These are phyloP conservation scores for Leccinum aurantiacum DNA, from an alignment of 768 basidiomycete genomes.

Conservation along the genomic window DNA sequence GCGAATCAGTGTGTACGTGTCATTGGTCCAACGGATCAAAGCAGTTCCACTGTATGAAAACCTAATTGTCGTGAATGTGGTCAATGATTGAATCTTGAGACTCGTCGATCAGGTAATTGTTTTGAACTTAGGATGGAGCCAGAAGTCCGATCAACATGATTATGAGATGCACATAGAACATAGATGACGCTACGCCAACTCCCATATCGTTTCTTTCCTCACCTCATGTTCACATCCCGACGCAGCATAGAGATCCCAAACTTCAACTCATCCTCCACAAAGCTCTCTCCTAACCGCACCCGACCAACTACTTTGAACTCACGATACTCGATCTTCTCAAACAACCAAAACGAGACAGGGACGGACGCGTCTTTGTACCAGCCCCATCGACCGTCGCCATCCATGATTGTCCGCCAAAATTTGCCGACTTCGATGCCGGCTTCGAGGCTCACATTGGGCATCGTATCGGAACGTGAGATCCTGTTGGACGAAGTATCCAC, in stretches of 20 bases:
- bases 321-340: constrained; percentile 46
- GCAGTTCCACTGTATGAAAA: too few relatives aligned
- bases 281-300: constrained; percentile 36
- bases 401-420: constrained; percentile 17
- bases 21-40: too few relatives aligned
- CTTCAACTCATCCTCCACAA: constrained; percentile 26
- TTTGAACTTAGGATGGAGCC: too few relatives aligned
- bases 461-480: neutral
- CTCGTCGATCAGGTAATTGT: too few relatives aligned
- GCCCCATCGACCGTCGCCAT: constrained; percentile 25
- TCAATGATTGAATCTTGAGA: too few relatives aligned
- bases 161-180: neutral
- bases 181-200: neutral
- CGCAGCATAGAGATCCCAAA: constrained; percentile 47
- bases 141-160: too few relatives aligned
- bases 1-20: too few relatives aligned
- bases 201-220: neutral
- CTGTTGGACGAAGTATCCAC: constrained; percentile 7
- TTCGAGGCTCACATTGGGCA: neutral
- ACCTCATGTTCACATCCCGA: constrained; percentile 38
- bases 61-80: too few relatives aligned
- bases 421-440: constrained; percentile 27
- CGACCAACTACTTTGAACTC: constrained; percentile 40
- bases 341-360: constrained; percentile 48
- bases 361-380: constrained; percentile 44